These are phyloP conservation scores for Aureobasidium sp. DNA, from an alignment of 2,329 filamentous ascomycete genomes.

Conservation along the genomic window DNA sequence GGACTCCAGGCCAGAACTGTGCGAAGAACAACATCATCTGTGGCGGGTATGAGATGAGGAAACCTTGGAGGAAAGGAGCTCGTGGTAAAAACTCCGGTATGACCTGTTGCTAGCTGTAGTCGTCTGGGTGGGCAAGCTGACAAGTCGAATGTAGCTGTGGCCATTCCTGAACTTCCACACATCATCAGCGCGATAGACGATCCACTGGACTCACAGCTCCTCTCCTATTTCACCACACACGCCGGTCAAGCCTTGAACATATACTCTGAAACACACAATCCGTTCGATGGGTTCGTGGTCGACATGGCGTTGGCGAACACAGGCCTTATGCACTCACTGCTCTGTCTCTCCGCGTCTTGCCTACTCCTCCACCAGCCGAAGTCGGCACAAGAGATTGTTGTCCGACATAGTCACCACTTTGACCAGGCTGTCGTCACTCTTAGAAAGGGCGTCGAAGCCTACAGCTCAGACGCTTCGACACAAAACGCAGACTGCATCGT, in stretches of 20 bases:
- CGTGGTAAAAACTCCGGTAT: neutral
- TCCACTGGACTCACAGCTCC: slow-evolving; percentile 67
- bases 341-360: slow-evolving; percentile 76
- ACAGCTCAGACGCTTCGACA: slow-evolving; percentile 9
- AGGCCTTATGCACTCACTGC: slow-evolving; percentile 82
- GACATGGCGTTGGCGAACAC: slow-evolving; percentile 72
- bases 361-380: slow-evolving; percentile 42
- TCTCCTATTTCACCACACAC: slow-evolving; percentile 73
- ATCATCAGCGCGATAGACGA: slow-evolving; percentile 78
- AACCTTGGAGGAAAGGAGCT: slow-evolving; percentile 71
- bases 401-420: slow-evolving; percentile 49
- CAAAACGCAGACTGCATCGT: slow-evolving; percentile 43
- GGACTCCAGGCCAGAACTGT: slow-evolving; percentile 63
- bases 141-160: slow-evolving; percentile 29
- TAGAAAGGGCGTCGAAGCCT: slow-evolving; percentile 16
- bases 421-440: slow-evolving; percentile 28
- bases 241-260: slow-evolving; percentile 76
- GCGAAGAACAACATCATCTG: slow-evolving; percentile 90
- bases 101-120: slow-evolving; percentile 53
- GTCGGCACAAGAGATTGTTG: slow-evolving; percentile 38
- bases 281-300: slow-evolving; percentile 75
- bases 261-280: slow-evolving; percentile 71
- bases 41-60: slow-evolving; percentile 77
- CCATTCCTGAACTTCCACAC: slow-evolving; percentile 35
- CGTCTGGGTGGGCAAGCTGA: slow-evolving; percentile 16